Conservation (phyloP, 2,329 filamentous ascomycete genomes). For the Penicillium freii region DNA sequence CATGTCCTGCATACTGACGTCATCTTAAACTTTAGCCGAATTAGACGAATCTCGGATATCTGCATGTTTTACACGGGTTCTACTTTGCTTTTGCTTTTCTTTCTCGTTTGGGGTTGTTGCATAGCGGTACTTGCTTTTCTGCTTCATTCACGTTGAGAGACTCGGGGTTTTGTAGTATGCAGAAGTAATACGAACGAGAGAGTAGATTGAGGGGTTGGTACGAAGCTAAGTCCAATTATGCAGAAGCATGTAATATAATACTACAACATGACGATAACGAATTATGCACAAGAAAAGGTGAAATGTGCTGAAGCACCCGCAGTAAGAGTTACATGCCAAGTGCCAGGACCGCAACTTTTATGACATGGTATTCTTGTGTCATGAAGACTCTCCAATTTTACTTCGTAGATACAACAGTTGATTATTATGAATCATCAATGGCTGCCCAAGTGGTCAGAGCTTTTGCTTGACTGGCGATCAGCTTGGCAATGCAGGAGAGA, state of each 20-base stretch:
- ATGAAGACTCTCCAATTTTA: not conserved
- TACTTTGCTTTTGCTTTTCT: too few species aligned
- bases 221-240: too few species aligned
- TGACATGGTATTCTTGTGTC: not conserved
- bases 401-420: not conserved
- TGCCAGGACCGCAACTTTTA: not conserved
- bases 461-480: constrained; percentile 6
- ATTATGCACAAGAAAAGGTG: not conserved
- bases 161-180: not conserved
- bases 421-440: not conserved
- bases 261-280: too few species aligned
- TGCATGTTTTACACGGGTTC: not conserved
- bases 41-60: not conserved
- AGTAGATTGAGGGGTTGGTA: not conserved
- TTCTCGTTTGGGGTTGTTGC: too few species aligned
- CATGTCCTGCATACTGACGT: not conserved
- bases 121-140: too few species aligned
- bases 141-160: too few species aligned
- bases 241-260: not conserved
- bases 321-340: not conserved
- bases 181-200: not conserved
- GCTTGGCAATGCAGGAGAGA: not conserved
- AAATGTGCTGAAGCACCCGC: not conserved
- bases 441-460: not conserved
- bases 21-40: not conserved